phyloP scores from a whole-genome alignment of 2,329 filamentous ascomycete species.

The Trichoderma polysporum region DNA sequence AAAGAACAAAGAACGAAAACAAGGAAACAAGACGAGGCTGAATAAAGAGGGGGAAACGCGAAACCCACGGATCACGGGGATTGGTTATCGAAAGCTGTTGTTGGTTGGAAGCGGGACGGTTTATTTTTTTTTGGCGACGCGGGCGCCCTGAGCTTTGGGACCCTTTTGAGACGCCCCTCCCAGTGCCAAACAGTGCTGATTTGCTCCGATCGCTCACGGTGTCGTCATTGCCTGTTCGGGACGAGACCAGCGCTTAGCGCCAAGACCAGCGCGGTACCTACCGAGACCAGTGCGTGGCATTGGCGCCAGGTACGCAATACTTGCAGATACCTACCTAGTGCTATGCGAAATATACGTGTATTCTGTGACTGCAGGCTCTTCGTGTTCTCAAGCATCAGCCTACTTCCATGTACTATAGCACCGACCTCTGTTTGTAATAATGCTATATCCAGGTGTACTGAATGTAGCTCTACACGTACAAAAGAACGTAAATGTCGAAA shows the following conservation, averaged over 20 bases:
- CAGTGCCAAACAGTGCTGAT: background rate
- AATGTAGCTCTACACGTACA: too few relatives aligned
- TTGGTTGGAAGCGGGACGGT: slow-evolving; percentile 5
- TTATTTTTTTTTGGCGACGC: slow-evolving; percentile 4
- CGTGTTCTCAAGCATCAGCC: background rate
- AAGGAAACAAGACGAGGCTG: background rate
- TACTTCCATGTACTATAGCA: too few relatives aligned
- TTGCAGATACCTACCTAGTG: background rate
- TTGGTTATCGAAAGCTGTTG: background rate
- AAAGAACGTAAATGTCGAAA: too few relatives aligned
- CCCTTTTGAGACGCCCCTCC: background rate
- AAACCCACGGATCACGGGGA: background rate
- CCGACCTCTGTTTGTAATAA: too few relatives aligned
- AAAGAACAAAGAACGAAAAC: background rate
- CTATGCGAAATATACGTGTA: background rate
- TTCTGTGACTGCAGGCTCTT: background rate
- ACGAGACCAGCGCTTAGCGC: background rate
- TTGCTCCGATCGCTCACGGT: background rate
- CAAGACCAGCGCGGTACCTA: background rate
- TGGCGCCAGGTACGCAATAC: background rate
- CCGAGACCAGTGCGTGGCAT: background rate
- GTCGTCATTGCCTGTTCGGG: background rate
- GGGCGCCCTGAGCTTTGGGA: background rate
- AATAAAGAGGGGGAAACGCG: background rate
- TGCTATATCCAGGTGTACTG: background rate